These are phyloP conservation scores for Atalantia buxifolia DNA, from an alignment of 345 rosid genomes.

Conservation along the genomic window DNA sequence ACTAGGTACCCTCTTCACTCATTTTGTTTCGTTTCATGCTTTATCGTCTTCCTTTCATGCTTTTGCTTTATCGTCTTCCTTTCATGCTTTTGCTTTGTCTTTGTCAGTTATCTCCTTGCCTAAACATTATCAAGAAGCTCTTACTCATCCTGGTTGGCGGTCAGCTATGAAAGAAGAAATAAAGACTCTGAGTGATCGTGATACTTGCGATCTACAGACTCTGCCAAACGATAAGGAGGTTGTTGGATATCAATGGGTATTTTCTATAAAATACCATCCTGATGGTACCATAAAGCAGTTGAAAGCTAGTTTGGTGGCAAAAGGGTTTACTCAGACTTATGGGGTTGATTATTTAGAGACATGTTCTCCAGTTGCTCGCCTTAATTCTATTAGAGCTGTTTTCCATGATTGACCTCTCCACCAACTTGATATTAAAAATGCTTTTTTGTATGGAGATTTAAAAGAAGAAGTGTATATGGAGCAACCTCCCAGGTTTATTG, in stretches of 20 bases:
- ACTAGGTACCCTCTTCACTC: too few relatives aligned
- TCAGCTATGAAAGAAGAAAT: too few relatives aligned
- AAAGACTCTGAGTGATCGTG: too few relatives aligned
- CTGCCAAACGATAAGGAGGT: too few relatives aligned
- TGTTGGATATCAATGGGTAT: background rate
- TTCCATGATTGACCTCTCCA: background rate
- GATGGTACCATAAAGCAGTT: background rate
- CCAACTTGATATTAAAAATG: background rate
- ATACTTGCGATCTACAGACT: too few relatives aligned
- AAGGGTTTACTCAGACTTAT: background rate
- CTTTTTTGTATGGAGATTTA: background rate
- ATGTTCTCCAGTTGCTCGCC: background rate
- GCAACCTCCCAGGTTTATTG: background rate
- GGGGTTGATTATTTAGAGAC: background rate
- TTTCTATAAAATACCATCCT: background rate
- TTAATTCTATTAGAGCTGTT: background rate
- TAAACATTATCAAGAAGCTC: too few relatives aligned
- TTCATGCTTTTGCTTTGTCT: too few relatives aligned
- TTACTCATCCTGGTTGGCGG: too few relatives aligned
- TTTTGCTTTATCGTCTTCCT: too few relatives aligned
- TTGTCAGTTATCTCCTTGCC: fast-evolving
- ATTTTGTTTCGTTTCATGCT: too few relatives aligned
- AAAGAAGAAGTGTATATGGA: background rate
- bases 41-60: too few relatives aligned
- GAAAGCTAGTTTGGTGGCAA: background rate